Percentiles rank a stretch among this genome's conserved stretches.
phyloP scores from a whole-genome alignment of 2,329 filamentous ascomycete genomes.

The Xylaria sp. region DNA sequence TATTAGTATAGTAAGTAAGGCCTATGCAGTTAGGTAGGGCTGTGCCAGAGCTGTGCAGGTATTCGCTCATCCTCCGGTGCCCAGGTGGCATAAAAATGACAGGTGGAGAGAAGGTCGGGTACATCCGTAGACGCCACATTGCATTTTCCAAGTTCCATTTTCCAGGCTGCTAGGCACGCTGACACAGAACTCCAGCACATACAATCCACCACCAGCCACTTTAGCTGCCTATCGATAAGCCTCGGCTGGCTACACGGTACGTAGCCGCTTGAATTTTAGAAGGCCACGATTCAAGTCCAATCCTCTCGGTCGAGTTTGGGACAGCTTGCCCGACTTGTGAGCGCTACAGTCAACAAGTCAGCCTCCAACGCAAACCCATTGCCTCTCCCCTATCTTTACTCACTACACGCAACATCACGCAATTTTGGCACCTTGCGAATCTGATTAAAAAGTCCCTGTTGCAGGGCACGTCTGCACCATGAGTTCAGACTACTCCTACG shows the following conservation, averaged over 20 bases:
- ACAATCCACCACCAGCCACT: not conserved
- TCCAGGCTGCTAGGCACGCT: too few species aligned
- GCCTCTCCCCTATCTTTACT: constrained; percentile 6
- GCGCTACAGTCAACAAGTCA: constrained; percentile 22
- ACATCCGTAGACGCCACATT: not conserved
- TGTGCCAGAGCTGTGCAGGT: too few species aligned
- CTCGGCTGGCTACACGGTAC: constrained; percentile 13
- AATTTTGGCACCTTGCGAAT: constrained; percentile 6
- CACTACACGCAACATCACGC: constrained; percentile 4
- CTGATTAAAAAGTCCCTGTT: constrained; percentile 32
- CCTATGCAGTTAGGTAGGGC: too few species aligned
- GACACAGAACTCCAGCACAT: too few species aligned
- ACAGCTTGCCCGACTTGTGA: constrained; percentile 18
- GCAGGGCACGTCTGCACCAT: constrained; percentile 56
- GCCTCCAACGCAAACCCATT: constrained; percentile 16
- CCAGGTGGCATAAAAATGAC: too few species aligned
- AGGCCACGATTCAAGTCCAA: constrained; percentile 36
- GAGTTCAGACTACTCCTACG: constrained; percentile 97
- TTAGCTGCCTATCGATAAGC: constrained; percentile 31
- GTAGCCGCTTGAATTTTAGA: constrained; percentile 29
- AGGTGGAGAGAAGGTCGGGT: too few species aligned
- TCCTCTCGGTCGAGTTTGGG: constrained; percentile 10
- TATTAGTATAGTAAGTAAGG: too few species aligned
- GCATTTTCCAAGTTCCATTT: not conserved
- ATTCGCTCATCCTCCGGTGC: too few species aligned